phyloP scores from a whole-genome alignment of 768 basidiomycete genomes.

The Mycena rebaudengoi region DNA sequence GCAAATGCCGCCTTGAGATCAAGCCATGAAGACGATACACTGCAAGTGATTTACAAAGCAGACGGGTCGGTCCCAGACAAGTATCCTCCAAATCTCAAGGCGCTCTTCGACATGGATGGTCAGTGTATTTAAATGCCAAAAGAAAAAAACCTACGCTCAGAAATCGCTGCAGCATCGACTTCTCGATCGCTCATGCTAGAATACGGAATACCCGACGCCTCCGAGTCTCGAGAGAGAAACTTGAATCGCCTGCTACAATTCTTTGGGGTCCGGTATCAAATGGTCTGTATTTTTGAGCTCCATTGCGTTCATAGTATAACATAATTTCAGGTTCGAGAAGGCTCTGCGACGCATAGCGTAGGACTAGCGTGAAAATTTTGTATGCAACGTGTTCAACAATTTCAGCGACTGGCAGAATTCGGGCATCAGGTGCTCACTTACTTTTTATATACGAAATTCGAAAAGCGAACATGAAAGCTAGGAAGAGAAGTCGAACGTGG shows the following conservation, averaged over 20 bases:
- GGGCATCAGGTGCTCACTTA: background rate
- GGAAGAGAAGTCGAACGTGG: too few relatives aligned
- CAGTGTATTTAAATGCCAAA: constrained; percentile 22
- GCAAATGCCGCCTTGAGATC: constrained; percentile 58
- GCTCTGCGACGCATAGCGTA: constrained; percentile 12
- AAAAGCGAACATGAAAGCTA: too few relatives aligned
- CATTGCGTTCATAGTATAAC: background rate
- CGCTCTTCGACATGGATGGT: constrained; percentile 64
- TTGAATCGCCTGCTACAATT: constrained; percentile 48
- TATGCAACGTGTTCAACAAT: too few relatives aligned
- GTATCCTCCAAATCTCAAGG: constrained; percentile 62
- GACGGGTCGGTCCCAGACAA: constrained; percentile 55
- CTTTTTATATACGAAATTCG: too few relatives aligned
- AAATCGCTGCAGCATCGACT: constrained; percentile 25
- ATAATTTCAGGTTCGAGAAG: constrained; percentile 16
- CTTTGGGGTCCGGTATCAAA: constrained; percentile 43
- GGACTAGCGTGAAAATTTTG: background rate
- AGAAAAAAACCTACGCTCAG: background rate
- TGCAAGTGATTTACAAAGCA: constrained; percentile 57
- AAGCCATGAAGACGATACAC: constrained; percentile 46
- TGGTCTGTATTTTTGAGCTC: constrained; percentile 34
- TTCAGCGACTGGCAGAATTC: too few relatives aligned
- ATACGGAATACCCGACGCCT: constrained; percentile 37
- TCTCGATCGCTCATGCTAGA: constrained; percentile 40
- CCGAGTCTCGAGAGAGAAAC: constrained; percentile 43